A percentile compares a stretch with the other conserved stretches of the same genome.
Evolutionary conservation across 1,139 yeast species (phyloP).

Genomic region (Casaregolazyma suthepensis): DNA sequence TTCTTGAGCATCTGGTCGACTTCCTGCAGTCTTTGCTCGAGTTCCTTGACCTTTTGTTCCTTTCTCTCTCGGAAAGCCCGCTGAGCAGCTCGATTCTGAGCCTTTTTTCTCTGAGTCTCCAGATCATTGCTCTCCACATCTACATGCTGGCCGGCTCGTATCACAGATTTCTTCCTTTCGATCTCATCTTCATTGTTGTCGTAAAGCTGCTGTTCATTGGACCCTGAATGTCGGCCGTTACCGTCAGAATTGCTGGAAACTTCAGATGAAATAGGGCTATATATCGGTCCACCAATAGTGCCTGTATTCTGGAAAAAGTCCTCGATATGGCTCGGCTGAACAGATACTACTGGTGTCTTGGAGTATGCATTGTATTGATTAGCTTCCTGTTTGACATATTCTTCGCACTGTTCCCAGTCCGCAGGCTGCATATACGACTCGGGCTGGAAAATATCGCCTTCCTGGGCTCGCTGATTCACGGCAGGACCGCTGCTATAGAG

Average conservation of each 20-base stretch:
- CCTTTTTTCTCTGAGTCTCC: slow-evolving; percentile 57
- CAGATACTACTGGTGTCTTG: background rate
- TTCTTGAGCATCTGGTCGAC: slow-evolving; percentile 55
- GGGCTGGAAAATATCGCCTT: background rate
- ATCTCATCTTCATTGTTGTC: background rate
- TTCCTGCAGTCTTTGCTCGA: slow-evolving; percentile 52
- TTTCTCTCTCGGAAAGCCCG: slow-evolving; percentile 84
- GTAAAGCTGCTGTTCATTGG: background rate
- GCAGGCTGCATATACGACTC: background rate
- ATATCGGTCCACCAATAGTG: background rate
- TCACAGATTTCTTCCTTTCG: slow-evolving; percentile 64
- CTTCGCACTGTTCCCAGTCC: slow-evolving; percentile 11
- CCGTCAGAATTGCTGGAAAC: background rate
- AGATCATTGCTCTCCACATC: slow-evolving; percentile 34
- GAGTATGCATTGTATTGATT: background rate
- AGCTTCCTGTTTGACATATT: background rate
- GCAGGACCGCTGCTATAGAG: background rate
- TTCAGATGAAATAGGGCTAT: background rate
- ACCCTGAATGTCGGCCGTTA: background rate
- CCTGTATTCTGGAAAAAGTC: background rate
- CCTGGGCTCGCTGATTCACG: background rate
- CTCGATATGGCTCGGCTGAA: background rate
- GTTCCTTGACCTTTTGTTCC: slow-evolving; percentile 64
- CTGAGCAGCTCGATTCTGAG: slow-evolving; percentile 86
- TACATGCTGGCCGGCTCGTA: slow-evolving; percentile 67